Percentiles rank a stretch among this genome's conserved stretches.
phyloP scores from a whole-genome alignment of 345 rosid species.

The Salix viminalis region DNA sequence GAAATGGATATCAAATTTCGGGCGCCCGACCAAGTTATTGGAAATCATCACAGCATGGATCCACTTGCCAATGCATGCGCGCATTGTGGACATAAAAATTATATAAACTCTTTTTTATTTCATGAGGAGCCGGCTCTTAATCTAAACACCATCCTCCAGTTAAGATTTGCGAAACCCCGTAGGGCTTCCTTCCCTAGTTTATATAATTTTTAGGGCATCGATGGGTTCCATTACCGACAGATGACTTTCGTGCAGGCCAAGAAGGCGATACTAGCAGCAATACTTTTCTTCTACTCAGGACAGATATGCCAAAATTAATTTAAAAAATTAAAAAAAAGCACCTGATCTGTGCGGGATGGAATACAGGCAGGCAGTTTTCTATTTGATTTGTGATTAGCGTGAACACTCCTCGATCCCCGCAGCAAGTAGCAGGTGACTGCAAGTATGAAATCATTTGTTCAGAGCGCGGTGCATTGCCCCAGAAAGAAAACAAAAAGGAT shows the following conservation, averaged over 20 bases:
- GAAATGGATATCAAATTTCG: neutral
- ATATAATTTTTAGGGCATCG: conserved; percentile 9
- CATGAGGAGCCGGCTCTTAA: no score
- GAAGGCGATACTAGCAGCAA: neutral
- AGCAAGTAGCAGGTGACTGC: no score
- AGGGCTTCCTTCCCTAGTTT: conserved; percentile 4
- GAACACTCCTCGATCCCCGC: no score
- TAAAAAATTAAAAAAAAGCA: no score
- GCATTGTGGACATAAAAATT: neutral
- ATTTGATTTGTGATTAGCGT: no score
- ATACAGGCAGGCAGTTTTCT: no score
- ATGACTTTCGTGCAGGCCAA: neutral
- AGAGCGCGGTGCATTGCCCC: no score
- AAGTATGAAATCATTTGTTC: no score
- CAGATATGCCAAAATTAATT: no score
- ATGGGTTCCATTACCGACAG: conserved; percentile 8
- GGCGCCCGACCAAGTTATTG: neutral
- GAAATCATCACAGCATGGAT: neutral
- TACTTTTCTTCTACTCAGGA: no score
- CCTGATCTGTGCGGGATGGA: no score
- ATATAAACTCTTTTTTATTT: neutral
- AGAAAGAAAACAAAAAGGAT: no score
- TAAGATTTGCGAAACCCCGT: conserved; percentile 24
- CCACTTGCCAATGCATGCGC: neutral
- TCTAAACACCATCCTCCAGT: conserved; percentile 14